A percentile compares a stretch with the other conserved stretches of the same genome.
phyloP scores from a whole-genome alignment of 805 yeast genomes.

The Yarrowia sp. region DNA sequence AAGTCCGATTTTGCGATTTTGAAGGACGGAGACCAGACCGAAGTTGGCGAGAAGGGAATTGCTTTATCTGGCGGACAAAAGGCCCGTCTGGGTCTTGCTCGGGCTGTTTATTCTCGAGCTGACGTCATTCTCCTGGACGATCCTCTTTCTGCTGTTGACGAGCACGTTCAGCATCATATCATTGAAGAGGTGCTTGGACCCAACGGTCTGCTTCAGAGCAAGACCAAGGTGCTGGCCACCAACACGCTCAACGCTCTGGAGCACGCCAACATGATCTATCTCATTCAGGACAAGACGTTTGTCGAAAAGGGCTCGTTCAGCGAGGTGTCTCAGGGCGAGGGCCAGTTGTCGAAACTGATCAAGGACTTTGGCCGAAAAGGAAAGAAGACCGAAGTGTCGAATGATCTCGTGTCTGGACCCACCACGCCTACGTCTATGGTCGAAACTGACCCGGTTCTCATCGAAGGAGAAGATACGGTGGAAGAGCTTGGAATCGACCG shows the following conservation, averaged over 20 bases:
- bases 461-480: slow-evolving; percentile 19
- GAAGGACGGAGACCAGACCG: slow-evolving; percentile 88
- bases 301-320: slow-evolving; percentile 65
- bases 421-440: slow-evolving; percentile 2
- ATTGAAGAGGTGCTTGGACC: slow-evolving; percentile 74
- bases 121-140: slow-evolving; percentile 92
- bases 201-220: slow-evolving; percentile 70
- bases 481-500: slow-evolving; percentile 20
- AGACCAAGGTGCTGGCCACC: slow-evolving; percentile 80
- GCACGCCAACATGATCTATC: slow-evolving; percentile 69
- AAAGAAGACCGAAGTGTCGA: background rate
- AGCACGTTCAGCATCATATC: slow-evolving; percentile 90
- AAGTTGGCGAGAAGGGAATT: slow-evolving; percentile 97
- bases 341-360: slow-evolving; percentile 42
- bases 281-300: slow-evolving; percentile 59
- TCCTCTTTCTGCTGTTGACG: slow-evolving; percentile 95
- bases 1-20: slow-evolving; percentile 75
- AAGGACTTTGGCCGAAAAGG: slow-evolving; percentile 42
- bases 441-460: slow-evolving; percentile 6
- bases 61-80: slow-evolving; percentile 97
- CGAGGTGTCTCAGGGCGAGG: slow-evolving; percentile 53
- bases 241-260: slow-evolving; percentile 79
- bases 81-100: slow-evolving; percentile 91
- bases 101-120: slow-evolving; percentile 95
- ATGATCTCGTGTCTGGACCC: background rate